Evolutionary conservation across 768 basidiomycete genomes (phyloP).

Genomic region (Rhodotorula diobovata): DNA sequence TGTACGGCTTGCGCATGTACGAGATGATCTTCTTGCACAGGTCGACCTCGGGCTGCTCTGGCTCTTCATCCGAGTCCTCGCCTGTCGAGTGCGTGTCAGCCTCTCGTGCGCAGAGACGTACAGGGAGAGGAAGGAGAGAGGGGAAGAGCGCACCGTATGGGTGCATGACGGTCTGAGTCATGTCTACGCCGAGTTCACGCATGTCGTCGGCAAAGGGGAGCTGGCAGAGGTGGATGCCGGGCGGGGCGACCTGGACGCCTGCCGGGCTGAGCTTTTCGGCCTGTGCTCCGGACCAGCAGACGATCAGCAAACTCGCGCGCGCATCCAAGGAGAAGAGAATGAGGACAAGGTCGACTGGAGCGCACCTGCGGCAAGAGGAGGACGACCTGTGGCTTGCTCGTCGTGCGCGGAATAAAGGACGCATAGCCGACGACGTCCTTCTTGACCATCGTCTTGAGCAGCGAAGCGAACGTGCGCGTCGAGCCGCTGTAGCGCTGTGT

Average conservation of each 20-base stretch:
- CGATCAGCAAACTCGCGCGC: not conserved
- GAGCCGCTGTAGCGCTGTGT: slow-evolving; percentile 68
- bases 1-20: slow-evolving; percentile 76
- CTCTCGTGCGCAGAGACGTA: too few species aligned
- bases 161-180: too few species aligned
- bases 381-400: slow-evolving; percentile 71
- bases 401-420: slow-evolving; percentile 58
- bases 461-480: slow-evolving; percentile 81
- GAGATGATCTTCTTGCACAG: slow-evolving; percentile 55
- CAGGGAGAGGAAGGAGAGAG: too few species aligned
- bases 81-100: not conserved
- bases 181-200: slow-evolving; percentile 65
- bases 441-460: slow-evolving; percentile 73
- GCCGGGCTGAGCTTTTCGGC: slow-evolving; percentile 63
- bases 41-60: slow-evolving; percentile 57
- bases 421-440: slow-evolving; percentile 80
- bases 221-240: slow-evolving; percentile 86
- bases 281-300: slow-evolving; percentile 46
- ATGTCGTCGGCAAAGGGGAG: slow-evolving; percentile 96
- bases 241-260: slow-evolving; percentile 70
- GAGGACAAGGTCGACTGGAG: not conserved
- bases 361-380: slow-evolving; percentile 78
- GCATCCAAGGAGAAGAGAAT: not conserved
- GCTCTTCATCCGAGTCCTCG: slow-evolving; percentile 11
- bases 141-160: not conserved